A percentile compares a stretch with the other conserved stretches of the same genome.
phyloP scores from a whole-genome alignment of 1,139 yeast species.

The Saccharomycopsis hybrid region DNA sequence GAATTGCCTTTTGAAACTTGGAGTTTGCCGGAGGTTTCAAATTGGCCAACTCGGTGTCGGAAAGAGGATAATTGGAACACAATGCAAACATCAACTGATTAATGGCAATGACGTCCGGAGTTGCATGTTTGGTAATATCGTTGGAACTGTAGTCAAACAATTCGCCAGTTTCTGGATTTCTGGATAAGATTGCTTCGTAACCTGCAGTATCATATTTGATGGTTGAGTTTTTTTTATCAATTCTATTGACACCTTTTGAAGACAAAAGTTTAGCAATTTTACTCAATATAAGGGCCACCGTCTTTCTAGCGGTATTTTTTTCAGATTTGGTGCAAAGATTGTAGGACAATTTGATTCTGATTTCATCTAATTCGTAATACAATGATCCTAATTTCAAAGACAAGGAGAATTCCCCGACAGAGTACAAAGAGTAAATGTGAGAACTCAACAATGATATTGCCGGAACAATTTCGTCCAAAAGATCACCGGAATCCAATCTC shows the following conservation, averaged over 20 bases:
- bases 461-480: constrained; percentile 52
- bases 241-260: constrained; percentile 33
- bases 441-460: constrained; percentile 52
- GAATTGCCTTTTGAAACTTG: constrained; percentile 46
- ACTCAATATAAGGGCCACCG: constrained; percentile 54
- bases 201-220: constrained; percentile 60
- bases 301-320: constrained; percentile 45
- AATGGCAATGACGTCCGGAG: constrained; percentile 58
- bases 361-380: constrained; percentile 56
- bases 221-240: constrained; percentile 24
- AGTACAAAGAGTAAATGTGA: constrained; percentile 63
- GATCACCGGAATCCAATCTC: constrained; percentile 36
- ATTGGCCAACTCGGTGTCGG: constrained; percentile 30
- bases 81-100: constrained; percentile 68
- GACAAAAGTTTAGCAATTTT: constrained; percentile 63
- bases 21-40: constrained; percentile 42
- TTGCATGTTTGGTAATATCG: constrained; percentile 27
- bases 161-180: constrained; percentile 59
- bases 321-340: constrained; percentile 58
- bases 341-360: constrained; percentile 52
- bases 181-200: constrained; percentile 62
- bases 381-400: constrained; percentile 48
- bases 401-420: constrained; percentile 60
- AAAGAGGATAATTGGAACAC: constrained; percentile 64
- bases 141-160: constrained; percentile 39